Base-by-base conservation (phyloP, 208 protist species). In the Porcisia deanei region DNA sequence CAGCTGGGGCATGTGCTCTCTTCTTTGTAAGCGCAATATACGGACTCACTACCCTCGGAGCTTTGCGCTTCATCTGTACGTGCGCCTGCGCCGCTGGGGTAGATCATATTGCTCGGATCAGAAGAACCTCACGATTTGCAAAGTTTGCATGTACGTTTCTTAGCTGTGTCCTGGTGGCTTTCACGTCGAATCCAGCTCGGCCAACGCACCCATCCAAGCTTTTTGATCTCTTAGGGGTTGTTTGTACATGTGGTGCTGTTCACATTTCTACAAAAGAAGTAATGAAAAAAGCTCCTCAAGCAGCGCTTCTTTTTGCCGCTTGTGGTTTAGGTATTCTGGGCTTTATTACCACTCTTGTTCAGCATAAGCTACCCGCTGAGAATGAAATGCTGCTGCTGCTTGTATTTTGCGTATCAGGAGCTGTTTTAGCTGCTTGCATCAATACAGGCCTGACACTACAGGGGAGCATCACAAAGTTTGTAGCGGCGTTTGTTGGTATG, bases 351-450 rank as follows among this genome's bases (percentile, higher is more conserved):
- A 81, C 77, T 41, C 39, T 81, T 34, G 5, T 61, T 4, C 71
- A 77, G 12, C 45, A 60, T 5, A 69, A 70, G 6, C 47, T 12
- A 0, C n/a, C 57, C 1, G 65, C 45, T 8, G 54, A 47, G 14
- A 77, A 76, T 45, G 77, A 77, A n/a, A 73, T 81, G 71, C 45
- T 43, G 0, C 61, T 73, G 22, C 25, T 81, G 16, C 57, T 76
- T 7, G 12, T 54, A 41, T 81, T 70, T 65, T 77, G 71, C 14
- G 22, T 73, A 4, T 52, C 57, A 14, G 34, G 37, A 1, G 16
- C 53, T 37, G 39, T 64, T 39, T 55, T 75, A 10, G 34, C 58
- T 0, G 49, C 41, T 20, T 72, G 61, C n/a, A 18, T 66, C 9
- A 10, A 10, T 25, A 5, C 49, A 16, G 76, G 76, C 10, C 25